Conservation (phyloP, 1,284 basidiomycete species). For the Amylostereum areolatum region DNA sequence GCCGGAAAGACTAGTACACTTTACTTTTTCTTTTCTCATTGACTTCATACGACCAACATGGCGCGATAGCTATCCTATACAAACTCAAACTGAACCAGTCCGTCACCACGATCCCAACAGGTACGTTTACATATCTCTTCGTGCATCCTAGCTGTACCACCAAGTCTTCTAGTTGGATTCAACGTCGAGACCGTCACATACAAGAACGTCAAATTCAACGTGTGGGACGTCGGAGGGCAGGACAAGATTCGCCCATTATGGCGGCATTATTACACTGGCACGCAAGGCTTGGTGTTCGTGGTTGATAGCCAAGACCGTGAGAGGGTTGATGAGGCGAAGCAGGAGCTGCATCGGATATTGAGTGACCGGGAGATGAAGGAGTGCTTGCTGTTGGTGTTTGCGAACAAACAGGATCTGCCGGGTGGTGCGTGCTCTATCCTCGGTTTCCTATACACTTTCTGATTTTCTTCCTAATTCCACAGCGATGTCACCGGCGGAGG, state of each 20-base stretch:
- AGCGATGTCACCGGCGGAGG: constrained; percentile 99
- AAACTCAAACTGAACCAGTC: constrained; percentile 99
- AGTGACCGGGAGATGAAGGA: constrained; percentile 99
- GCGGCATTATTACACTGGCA: constrained; percentile 98
- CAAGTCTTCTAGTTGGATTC: constrained; percentile 69
- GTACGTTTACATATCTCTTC: constrained; percentile 37
- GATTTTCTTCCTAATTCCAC: constrained; percentile 5
- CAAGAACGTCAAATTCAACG: constrained; percentile 99
- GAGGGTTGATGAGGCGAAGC: constrained; percentile 93
- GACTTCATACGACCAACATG: constrained; percentile 5
- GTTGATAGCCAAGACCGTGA: constrained; percentile 89
- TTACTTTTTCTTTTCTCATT: background rate
- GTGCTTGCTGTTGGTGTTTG: constrained; percentile 94
- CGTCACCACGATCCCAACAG: constrained; percentile 98
- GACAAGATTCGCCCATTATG: constrained; percentile 98
- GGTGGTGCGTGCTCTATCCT: constrained; percentile 59
- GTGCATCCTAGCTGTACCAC: constrained; percentile 9
- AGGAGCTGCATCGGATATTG: constrained; percentile 95
- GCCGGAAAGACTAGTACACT: constrained; percentile 92
- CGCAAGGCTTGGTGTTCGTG: constrained; percentile 98
- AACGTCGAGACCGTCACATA: constrained; percentile 99
- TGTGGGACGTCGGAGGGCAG: constrained; percentile 99
- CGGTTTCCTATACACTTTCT: background rate
- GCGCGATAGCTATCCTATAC: constrained; percentile 85
- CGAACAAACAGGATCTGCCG: constrained; percentile 99